These are phyloP conservation scores for Fonsecaea multimorphosa DNA, from an alignment of 2,329 filamentous ascomycete species.

Conservation along the genomic window DNA sequence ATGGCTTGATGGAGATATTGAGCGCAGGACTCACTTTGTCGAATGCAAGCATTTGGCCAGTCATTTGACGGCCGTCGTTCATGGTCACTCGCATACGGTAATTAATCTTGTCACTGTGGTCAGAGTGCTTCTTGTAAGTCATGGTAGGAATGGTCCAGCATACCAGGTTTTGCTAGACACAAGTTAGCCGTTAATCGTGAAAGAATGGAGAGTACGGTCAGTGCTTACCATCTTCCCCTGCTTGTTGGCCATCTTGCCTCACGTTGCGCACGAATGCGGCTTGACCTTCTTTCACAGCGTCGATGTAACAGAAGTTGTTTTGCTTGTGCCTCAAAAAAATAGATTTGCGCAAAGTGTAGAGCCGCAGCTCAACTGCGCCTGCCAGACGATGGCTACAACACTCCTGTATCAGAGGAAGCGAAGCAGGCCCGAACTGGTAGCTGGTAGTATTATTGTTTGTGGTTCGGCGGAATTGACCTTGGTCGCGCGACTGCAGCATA, in stretches of 20 bases:
- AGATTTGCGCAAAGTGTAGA: conserved; percentile 29
- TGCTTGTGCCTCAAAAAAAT: conserved; percentile 27
- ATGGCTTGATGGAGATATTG: too few relatives aligned
- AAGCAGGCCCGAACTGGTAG: conserved; percentile 37
- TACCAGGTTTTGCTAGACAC: conserved; percentile 68
- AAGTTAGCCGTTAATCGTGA: conserved; percentile 43
- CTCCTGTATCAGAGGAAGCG: conserved; percentile 8
- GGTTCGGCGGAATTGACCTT: conserved; percentile 2
- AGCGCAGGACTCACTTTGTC: conserved; percentile 74
- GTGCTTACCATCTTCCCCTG: conserved; percentile 98
- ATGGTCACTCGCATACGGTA: conserved; percentile 98
- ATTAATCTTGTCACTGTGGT: conserved; percentile 74
- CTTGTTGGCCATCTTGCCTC: conserved; percentile 77
- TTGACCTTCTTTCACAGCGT: conserved; percentile 13
- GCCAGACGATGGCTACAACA: conserved; percentile 37
- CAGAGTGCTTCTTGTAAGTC: neutral
- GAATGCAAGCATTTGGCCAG: conserved; percentile 96
- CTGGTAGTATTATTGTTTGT: conserved; percentile 25
- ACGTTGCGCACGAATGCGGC: conserved; percentile 55
- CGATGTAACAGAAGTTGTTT: conserved; percentile 9
- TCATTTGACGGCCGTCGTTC: conserved; percentile 94
- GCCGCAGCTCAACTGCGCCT: conserved; percentile 37
- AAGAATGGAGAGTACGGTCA: neutral
- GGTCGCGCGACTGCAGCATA: conserved; percentile 8
- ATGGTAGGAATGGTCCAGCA: conserved; percentile 41